Conservation (phyloP, 768 basidiomycete genomes). For the Tricholoma sp. region DNA sequence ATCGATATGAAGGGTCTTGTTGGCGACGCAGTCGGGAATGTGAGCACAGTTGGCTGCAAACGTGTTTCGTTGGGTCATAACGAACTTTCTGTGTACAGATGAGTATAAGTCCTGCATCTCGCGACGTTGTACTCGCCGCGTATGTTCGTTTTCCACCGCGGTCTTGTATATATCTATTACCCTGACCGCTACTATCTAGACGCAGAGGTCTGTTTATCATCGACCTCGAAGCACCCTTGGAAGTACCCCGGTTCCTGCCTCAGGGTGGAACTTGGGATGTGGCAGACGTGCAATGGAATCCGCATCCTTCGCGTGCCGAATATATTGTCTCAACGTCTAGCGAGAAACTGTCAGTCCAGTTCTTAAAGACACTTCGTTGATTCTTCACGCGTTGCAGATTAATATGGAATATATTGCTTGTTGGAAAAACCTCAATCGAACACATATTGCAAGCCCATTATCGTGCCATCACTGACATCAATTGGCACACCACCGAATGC, state of each 20-base stretch:
- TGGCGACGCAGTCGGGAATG: slow-evolving; percentile 81
- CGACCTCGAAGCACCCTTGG: slow-evolving; percentile 82
- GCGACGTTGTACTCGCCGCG: slow-evolving; percentile 90
- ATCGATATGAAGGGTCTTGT: slow-evolving; percentile 79
- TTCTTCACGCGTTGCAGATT: slow-evolving; percentile 38
- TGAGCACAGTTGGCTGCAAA: slow-evolving; percentile 31
- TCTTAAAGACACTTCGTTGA: background rate
- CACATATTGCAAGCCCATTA: slow-evolving; percentile 86
- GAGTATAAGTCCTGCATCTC: slow-evolving; percentile 84
- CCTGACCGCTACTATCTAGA: slow-evolving; percentile 22
- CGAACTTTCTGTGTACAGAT: slow-evolving; percentile 44
- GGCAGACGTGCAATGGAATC: slow-evolving; percentile 91
- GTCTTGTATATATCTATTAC: background rate
- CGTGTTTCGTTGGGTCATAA: background rate
- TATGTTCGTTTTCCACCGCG: slow-evolving; percentile 25
- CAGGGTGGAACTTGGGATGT: slow-evolving; percentile 98
- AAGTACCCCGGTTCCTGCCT: slow-evolving; percentile 89
- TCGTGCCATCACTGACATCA: slow-evolving; percentile 95
- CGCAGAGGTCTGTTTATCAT: slow-evolving; percentile 93
- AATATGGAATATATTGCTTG: slow-evolving; percentile 87
- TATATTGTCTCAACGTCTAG: slow-evolving; percentile 87
- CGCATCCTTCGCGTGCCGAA: slow-evolving; percentile 67
- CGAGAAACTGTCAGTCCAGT: slow-evolving; percentile 66
- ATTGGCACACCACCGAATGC: slow-evolving; percentile 88
- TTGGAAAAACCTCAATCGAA: slow-evolving; percentile 75